Evolutionary conservation across 2,329 filamentous ascomycete species (phyloP).

Genomic region (Emericellopsis cladophorae): DNA sequence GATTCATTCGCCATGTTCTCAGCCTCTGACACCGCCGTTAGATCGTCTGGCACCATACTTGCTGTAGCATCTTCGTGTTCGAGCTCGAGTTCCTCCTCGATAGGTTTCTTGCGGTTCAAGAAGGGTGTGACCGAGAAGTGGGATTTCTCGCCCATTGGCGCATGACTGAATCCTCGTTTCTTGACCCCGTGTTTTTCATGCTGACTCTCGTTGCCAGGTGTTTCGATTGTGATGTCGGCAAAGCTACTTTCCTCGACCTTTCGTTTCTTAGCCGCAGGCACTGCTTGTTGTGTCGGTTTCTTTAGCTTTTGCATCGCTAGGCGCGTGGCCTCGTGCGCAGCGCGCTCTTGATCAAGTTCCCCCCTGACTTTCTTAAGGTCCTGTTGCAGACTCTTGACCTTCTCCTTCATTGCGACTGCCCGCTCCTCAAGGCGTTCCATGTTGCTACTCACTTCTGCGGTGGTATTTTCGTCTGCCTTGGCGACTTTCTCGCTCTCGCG

Average conservation of each 20-base stretch:
- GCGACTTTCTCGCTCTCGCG: conserved; percentile 31
- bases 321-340: conserved; percentile 18
- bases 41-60: too few species aligned
- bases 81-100: too few species aligned
- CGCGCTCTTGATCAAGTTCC: conserved; percentile 23
- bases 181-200: conserved; percentile 32
- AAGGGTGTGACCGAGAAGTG: conserved; percentile 91
- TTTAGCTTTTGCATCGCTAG: conserved; percentile 18
- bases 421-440: conserved; percentile 57
- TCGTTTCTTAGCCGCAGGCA: conserved; percentile 26
- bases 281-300: conserved; percentile 10
- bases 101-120: conserved; percentile 55
- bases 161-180: conserved; percentile 41
- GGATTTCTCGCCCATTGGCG: conserved; percentile 66
- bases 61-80: too few species aligned
- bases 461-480: conserved; percentile 36
- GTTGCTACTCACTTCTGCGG: conserved; percentile 48
- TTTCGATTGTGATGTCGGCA: conserved; percentile 33
- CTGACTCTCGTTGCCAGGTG: conserved; percentile 29
- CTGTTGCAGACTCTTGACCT: conserved; percentile 56
- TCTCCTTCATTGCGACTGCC: conserved; percentile 55
- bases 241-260: conserved; percentile 28
- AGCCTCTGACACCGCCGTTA: neutral
- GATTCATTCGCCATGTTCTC: neutral
- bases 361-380: conserved; percentile 53